Evolutionary conservation across 1,139 yeast genomes (phyloP), one percentile per base, ranked within the genome.

Genomic region (Hansenula anomala): DNA sequence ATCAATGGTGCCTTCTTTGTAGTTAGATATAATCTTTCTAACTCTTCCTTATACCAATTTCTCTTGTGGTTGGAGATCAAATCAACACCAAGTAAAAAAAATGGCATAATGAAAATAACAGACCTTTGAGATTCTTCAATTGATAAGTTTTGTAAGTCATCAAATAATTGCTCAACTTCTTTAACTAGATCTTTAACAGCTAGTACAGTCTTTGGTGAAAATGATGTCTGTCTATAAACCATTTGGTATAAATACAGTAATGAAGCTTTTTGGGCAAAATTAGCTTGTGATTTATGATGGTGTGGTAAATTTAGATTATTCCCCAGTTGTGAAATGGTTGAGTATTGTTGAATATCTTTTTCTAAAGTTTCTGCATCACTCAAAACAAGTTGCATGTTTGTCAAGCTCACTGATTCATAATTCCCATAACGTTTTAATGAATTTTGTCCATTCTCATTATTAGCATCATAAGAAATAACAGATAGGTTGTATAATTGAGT

Each of bases 151-250:
- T 30, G 9, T 31, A 20, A 7, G n/a, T 26, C 20, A 35, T 26
- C 30, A 19, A 44, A 37, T 24, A 43, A 23, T 3, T 13, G 17
- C 7, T 32, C 30, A 14, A 30, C 40, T 14, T 41, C 43, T 6
- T 25, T 15, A 4, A 41, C 17, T 12, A 41, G 14, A 9, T 29
- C 23, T 27, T 34, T 38, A 12, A 44, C 39, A 2, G 30, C 11
- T 6, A 44, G 30, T 6, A 44, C 41, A 4, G 46, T 40, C 33
- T 42, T 44, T 19, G 48, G 48, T 4, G 43, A 38, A 22, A 37
- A 18, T 14, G 46, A 43, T 26, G 42, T 42, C 29, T 38, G 39
- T 20, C 41, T 31, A 37, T 37, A 44, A 16, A 43, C 44, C 30
- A 34, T 19, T 27, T 44, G 48, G 14, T 41, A 40, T 3, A 44